phyloP scores from a whole-genome alignment of 495 filamentous ascomycete species.

The Ramalina peruviana region DNA sequence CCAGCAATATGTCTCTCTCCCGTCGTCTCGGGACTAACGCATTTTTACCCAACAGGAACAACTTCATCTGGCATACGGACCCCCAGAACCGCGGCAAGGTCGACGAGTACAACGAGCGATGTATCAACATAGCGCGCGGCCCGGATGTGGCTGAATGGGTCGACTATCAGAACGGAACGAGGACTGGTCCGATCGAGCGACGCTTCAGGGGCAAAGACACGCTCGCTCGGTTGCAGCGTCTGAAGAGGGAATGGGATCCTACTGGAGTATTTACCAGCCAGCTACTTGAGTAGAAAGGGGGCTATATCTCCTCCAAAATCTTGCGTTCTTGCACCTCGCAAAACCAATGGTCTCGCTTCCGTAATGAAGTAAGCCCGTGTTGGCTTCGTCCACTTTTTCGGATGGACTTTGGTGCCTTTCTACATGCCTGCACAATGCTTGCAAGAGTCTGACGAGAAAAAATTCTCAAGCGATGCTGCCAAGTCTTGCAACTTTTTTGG shows the following conservation, averaged over 20 bases:
- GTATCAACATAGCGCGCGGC: conserved; percentile 11
- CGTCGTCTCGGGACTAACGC: too few relatives aligned
- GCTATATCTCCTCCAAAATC: too few relatives aligned
- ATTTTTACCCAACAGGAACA: conserved; percentile 2
- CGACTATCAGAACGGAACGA: conserved; percentile 14
- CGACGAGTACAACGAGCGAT: conserved; percentile 11
- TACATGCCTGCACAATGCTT: too few relatives aligned
- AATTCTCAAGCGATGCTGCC: too few relatives aligned
- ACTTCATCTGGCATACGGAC: conserved; percentile 12
- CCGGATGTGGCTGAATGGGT: conserved; percentile 7
- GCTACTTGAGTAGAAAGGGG: background rate
- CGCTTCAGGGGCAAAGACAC: conserved; percentile 8
- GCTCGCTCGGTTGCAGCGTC: background rate
- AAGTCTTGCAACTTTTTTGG: too few relatives aligned
- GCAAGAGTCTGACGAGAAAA: too few relatives aligned
- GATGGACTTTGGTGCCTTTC: too few relatives aligned
- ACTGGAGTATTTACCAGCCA: conserved; percentile 4
- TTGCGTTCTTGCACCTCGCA: too few relatives aligned
- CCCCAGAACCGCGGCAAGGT: conserved; percentile 7
- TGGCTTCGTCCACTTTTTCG: too few relatives aligned
- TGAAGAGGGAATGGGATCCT: conserved; percentile 10
- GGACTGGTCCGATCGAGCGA: conserved; percentile 11
- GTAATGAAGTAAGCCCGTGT: too few relatives aligned
- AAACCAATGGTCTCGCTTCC: too few relatives aligned
- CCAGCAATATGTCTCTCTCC: too few relatives aligned